Evolutionary conservation across 257 asterid species (phyloP).

Genomic region (Lithospermum erythrorhizon): DNA sequence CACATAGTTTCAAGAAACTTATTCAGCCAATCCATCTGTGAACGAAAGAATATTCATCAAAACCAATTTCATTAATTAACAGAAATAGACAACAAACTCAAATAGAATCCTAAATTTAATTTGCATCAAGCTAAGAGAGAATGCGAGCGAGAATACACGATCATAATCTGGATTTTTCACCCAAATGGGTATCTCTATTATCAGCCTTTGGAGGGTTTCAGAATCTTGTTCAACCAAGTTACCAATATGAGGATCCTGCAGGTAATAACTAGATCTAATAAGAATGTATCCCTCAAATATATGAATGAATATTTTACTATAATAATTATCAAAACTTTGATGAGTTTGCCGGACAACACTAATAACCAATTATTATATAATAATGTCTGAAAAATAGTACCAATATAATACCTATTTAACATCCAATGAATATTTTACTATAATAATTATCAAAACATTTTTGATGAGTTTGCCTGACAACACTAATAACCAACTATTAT

Average conservation of each 20-base stretch:
- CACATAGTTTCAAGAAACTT: constrained; percentile 69
- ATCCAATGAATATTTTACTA: no score
- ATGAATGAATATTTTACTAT: constrained; percentile 1
- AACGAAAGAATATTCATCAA: constrained; percentile 9
- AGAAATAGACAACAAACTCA: not conserved
- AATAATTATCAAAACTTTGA: not conserved
- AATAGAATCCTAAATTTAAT: not conserved
- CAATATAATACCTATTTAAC: no score
- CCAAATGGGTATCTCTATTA: constrained; percentile 90
- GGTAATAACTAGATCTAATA: not conserved
- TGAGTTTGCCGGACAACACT: no score
- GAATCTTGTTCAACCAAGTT: constrained; percentile 80
- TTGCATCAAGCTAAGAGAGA: not conserved
- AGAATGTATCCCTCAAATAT: not conserved
- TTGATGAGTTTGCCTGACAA: no score
- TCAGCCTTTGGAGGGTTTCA: constrained; percentile 43
- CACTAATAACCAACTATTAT: no score
- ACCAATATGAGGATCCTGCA: constrained; percentile 75
- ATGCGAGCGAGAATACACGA: constrained; percentile 38
- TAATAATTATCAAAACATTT: no score
- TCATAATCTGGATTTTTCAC: constrained; percentile 93
- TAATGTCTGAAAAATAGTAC: no score
- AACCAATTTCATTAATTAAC: not conserved
- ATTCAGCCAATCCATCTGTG: constrained; percentile 84
- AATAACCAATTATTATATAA: no score